Base-by-base conservation (phyloP, 352 stramenopile genomes). In the Phytophthora brassicae region DNA sequence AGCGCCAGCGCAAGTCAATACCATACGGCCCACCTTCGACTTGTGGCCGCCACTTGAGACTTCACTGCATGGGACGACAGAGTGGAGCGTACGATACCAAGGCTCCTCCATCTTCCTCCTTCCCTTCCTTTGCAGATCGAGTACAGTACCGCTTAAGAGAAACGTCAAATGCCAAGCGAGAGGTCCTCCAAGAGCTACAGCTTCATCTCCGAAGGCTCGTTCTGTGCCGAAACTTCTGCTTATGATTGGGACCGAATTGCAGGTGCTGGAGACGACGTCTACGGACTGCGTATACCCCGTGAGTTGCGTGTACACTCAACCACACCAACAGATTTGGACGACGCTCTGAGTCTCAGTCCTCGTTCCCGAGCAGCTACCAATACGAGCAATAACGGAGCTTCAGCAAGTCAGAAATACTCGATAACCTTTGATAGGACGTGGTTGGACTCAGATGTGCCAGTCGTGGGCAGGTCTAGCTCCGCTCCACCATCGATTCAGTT, bases 201-300 rank as follows among this genome's bases (percentile, higher is more conserved):
- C 66, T 91, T 91, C 64, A 91, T 91, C 68, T 91, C 82, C 38
- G 82, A 91, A 67, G 80, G 86, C 22, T 91, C 82, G 48, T 91
- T 91, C 64, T 60, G 59, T 20, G 74, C 66, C 24, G 60, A 67
- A 26, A 60, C 33, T 19, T 65, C 51, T n/a, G 64, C 56, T 19
- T 75, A 86, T 33, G 75, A 81, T 43, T 86, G 77, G 72, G 70
- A 74, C n/a, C 59, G 63, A 24, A 31, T 56, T 1, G 63, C 60
- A n/a, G 64, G 45, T 8, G 44, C 47, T 6, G 57, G 47, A 4
- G 62, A 81, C 50, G 55, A 74, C 16, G 51, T 64, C 16, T 68
- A 64, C 11, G 57, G 66, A 0, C 64, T 72, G 8, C 44, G 50
- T 3, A 56, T 66, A n/a, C 63, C 60, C 47, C 29, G 67, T 59